A percentile compares a stretch with the other conserved stretches of the same genome.
phyloP scores from a whole-genome alignment of 345 rosid species.

The Gossypium thurberi region DNA sequence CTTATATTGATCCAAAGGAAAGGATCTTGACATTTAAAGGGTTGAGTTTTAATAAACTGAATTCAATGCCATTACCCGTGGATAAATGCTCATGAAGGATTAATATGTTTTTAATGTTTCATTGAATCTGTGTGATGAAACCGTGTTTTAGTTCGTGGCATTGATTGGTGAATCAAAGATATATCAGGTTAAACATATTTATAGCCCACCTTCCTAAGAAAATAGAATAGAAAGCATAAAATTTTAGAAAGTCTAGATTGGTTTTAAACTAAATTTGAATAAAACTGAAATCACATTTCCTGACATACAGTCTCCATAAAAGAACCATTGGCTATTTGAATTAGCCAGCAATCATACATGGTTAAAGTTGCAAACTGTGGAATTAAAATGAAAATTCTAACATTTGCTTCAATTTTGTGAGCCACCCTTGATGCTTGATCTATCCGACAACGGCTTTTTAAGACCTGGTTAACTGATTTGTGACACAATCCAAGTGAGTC shows the following conservation, averaged over 20 bases:
- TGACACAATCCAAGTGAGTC: not conserved
- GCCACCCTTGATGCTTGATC: not conserved
- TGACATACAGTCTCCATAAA: not conserved
- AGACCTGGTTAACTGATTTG: not conserved
- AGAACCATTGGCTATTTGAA: not conserved
- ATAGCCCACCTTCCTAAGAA: not conserved
- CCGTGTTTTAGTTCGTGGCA: not conserved
- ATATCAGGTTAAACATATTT: not conserved
- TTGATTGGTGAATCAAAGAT: not conserved
- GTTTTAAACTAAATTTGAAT: not conserved
- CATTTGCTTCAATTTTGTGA: not conserved
- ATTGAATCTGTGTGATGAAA: not conserved
- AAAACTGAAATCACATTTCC: not conserved
- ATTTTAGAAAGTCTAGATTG: not conserved
- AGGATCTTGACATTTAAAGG: not conserved
- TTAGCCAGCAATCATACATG: not conserved
- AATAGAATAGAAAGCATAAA: not conserved
- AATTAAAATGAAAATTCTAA: not conserved
- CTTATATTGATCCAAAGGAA: not conserved
- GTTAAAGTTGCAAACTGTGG: not conserved
- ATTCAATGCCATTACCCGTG: not conserved
- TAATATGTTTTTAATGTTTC: not conserved
- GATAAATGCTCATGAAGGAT: too few species aligned
- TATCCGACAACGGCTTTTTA: not conserved
- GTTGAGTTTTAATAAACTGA: not conserved